Evolutionary conservation across 805 yeast genomes (phyloP).

Genomic region (Saturnispora kantuleensis): DNA sequence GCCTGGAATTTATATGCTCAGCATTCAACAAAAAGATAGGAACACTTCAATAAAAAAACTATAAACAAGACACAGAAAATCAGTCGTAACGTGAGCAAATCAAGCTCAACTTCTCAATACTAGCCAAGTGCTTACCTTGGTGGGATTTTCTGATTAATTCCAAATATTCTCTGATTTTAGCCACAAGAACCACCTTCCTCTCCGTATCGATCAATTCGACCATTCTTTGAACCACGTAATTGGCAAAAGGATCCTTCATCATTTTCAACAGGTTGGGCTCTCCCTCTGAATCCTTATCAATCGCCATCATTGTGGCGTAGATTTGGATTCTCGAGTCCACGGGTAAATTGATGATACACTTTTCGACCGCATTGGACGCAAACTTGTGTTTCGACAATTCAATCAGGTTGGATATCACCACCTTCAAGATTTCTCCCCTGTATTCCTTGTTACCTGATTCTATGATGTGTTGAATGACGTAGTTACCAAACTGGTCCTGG

Average conservation of each 20-base stretch:
- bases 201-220: conserved; percentile 70
- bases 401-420: conserved; percentile 54
- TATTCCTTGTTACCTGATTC: conserved; percentile 67
- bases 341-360: conserved; percentile 71
- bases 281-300: conserved; percentile 45
- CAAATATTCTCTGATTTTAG: conserved; percentile 70
- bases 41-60: not conserved
- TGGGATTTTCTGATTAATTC: conserved; percentile 58
- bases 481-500: conserved; percentile 96
- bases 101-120: conserved; percentile 63
- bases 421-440: conserved; percentile 46
- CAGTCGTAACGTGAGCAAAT: conserved; percentile 36
- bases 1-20: no score
- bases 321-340: conserved; percentile 51
- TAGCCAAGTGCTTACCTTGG: conserved; percentile 75
- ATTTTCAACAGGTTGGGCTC: conserved; percentile 69
- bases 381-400: conserved; percentile 90
- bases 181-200: conserved; percentile 60
- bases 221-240: conserved; percentile 91
- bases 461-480: conserved; percentile 91
- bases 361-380: conserved; percentile 96
- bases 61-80: conserved; percentile 1
- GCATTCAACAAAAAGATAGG: not conserved
- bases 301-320: conserved; percentile 56
- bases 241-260: conserved; percentile 98